Base-by-base conservation (phyloP, 73 alveolate species). In the Blepharisma stoltei region DNA sequence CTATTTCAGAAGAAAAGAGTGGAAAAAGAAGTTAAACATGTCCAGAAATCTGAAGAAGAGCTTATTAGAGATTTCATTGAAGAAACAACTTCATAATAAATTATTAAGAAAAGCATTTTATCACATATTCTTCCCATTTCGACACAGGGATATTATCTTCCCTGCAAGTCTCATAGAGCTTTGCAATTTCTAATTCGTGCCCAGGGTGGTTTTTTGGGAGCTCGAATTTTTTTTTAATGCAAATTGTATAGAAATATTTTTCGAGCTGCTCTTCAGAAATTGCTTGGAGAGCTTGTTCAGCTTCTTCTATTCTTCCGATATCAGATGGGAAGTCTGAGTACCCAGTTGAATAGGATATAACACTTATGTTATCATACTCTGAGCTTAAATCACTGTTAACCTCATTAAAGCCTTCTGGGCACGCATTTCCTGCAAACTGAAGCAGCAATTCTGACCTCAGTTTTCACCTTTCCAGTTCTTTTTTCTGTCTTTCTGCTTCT, bases 401-500 rank as follows among this genome's bases (percentile, higher is more conserved):
- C 5, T 60, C 73, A 32, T 32, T 32, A 14, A 60, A 25, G 2
- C 49, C 73, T 60, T 60, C 46, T 1, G 49, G 18, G 3, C 41
- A 32, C 41, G 41, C 41, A 25, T 60, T 60, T 25, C 73, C 73
- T 14, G 73, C 73, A 20, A 60, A 25, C 23, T 60, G 73, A n/a
- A 60, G 23, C 18, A 60, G 45, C n/a, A 60, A 38, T 60, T 60
- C 73, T 18, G 48, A 18, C 18, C 73, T n/a, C 2, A 60, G 73
- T 25, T 60, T 60, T 38, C 73, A 60, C 23, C 23, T 60, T 60
- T 60, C 73, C 46, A 60, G 23, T 60, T 60, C 73, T 25, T 60
- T 60, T 60, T 60, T 60, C 73, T 60, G 73, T 25, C 73, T 60
- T 18, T 60, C 73, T 2, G 73, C 73, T 25, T 60, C 73, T 60